Evolutionary conservation across 2,329 filamentous ascomycete species (phyloP).

Genomic region (Hymenoscyphus albidus): DNA sequence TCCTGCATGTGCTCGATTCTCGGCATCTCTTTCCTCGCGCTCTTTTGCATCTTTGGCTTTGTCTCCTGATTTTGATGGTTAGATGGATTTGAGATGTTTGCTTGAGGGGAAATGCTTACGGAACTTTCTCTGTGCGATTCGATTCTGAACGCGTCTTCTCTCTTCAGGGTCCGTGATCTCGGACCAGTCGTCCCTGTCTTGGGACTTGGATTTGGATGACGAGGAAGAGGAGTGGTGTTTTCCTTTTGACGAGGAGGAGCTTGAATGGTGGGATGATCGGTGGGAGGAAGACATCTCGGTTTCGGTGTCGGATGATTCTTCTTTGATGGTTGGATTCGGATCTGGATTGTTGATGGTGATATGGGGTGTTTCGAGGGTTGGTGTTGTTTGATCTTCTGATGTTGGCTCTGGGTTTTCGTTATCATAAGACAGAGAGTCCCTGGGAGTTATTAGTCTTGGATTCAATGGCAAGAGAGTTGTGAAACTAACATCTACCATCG

Average conservation of each 20-base stretch:
- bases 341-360: conserved; percentile 30
- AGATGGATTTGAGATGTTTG: conserved; percentile 6
- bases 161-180: conserved; percentile 67
- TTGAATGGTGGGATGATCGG: conserved; percentile 27
- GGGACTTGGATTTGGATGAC: conserved; percentile 39
- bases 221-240: conserved; percentile 19
- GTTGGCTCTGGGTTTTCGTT: conserved; percentile 17
- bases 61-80: conserved; percentile 49
- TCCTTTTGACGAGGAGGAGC: conserved; percentile 25
- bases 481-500: conserved; percentile 29
- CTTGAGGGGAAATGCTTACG: conserved; percentile 46
- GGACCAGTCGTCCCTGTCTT: conserved; percentile 60
- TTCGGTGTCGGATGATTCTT: conserved; percentile 26
- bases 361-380: conserved; percentile 18
- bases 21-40: conserved; percentile 56
- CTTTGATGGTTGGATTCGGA: conserved; percentile 21
- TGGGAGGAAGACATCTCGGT: conserved; percentile 26
- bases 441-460: conserved; percentile 19
- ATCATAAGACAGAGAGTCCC: conserved; percentile 26
- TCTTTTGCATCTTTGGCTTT: conserved; percentile 67
- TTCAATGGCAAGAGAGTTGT: neutral
- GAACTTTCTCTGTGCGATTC: conserved; percentile 72
- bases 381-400: conserved; percentile 16
- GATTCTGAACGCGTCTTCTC: conserved; percentile 71
- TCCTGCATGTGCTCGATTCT: conserved; percentile 61